These are phyloP conservation scores for Aspergillus intermedius DNA, from an alignment of 2,329 filamentous ascomycete species.

Conservation along the genomic window DNA sequence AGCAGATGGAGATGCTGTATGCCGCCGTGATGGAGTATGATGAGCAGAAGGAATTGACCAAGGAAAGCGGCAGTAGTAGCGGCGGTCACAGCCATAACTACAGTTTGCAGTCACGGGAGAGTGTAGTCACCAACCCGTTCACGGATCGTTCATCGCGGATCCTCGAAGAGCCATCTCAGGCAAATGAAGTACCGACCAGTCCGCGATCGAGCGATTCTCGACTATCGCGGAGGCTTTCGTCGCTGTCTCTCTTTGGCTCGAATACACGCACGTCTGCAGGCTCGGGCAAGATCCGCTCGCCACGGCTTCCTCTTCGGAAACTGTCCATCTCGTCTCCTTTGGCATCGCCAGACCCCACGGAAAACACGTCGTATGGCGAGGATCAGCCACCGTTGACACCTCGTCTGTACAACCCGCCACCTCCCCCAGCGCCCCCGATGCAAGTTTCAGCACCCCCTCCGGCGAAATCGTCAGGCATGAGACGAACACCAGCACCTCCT, in stretches of 20 bases:
- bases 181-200: constrained; percentile 18
- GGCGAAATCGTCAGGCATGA: constrained; percentile 8
- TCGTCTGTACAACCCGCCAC: constrained; percentile 49
- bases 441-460: constrained; percentile 30
- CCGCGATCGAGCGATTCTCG: constrained; percentile 28
- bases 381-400: constrained; percentile 53
- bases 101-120: constrained; percentile 15
- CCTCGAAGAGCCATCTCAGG: constrained; percentile 17
- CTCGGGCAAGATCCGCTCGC: constrained; percentile 39
- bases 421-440: constrained; percentile 41
- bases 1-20: constrained; percentile 85
- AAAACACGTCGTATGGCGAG: constrained; percentile 40
- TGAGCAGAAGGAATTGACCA: constrained; percentile 36
- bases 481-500: constrained; percentile 20
- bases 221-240: constrained; percentile 31
- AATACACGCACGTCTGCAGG: constrained; percentile 33
- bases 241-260: constrained; percentile 37
- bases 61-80: constrained; percentile 12
- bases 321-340: constrained; percentile 54
- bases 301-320: constrained; percentile 43
- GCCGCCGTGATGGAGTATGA: constrained; percentile 89
- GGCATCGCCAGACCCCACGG: constrained; percentile 38
- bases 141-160: constrained; percentile 22
- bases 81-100: not conserved
- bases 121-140: constrained; percentile 21